Conservation (phyloP, 495 filamentous ascomycete genomes). For the Penicillium argentinense region DNA sequence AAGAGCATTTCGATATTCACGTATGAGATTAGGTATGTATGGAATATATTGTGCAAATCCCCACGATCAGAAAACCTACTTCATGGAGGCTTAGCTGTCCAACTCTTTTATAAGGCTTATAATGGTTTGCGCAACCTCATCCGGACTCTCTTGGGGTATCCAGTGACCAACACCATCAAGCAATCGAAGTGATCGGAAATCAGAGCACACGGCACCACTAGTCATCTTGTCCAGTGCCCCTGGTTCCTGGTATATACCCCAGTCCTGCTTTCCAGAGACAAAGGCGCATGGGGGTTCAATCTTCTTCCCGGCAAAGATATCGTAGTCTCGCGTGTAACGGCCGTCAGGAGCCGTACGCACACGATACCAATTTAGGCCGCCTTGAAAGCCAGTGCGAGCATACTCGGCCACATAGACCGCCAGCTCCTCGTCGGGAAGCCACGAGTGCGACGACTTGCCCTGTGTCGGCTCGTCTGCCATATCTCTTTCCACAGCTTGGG, state of each 20-base stretch:
- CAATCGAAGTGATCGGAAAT: conserved; percentile 50
- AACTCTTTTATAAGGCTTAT: conserved; percentile 35
- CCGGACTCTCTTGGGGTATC: conserved; percentile 65
- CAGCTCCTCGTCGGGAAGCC: conserved; percentile 58
- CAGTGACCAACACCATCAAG: conserved; percentile 65
- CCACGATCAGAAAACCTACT: neutral
- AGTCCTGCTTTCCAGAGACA: conserved; percentile 60
- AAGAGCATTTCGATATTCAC: no score
- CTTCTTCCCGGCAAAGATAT: conserved; percentile 60
- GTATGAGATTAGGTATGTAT: no score
- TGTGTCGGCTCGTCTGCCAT: conserved; percentile 52
- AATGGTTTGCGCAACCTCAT: conserved; percentile 52
- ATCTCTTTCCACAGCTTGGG: conserved; percentile 47
- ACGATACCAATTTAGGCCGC: conserved; percentile 70
- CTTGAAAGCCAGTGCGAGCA: conserved; percentile 67
- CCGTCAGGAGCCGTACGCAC: conserved; percentile 52
- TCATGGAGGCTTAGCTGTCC: neutral
- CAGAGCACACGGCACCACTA: conserved; percentile 41
- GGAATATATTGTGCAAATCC: no score
- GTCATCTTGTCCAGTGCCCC: conserved; percentile 59
- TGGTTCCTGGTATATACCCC: conserved; percentile 67
- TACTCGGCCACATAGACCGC: conserved; percentile 61
- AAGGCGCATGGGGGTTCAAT: conserved; percentile 62
- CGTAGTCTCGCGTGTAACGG: conserved; percentile 46
- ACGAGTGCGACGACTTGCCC: conserved; percentile 31